Base-by-base conservation (phyloP, 371 early-diverging fungal species). In the Paraphysoderma sedebokerense region DNA sequence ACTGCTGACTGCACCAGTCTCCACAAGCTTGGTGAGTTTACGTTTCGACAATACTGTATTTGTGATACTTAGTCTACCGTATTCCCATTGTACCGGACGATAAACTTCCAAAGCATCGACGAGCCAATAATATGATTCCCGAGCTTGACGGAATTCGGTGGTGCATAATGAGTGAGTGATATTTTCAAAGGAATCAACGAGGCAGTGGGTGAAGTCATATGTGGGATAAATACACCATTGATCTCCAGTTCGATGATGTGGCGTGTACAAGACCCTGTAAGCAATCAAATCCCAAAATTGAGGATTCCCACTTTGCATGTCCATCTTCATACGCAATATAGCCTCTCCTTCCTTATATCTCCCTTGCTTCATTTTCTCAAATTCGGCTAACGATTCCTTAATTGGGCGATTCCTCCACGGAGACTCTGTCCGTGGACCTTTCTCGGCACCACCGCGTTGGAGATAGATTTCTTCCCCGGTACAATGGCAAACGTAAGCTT, bases 51-150 rank as follows among this genome's bases (percentile, higher is more conserved):
- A 74, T 54, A 99, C 75, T 13, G 98, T 93, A 64, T 92, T 85
- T 44, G 92, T 84, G 47, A 99, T 79, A 58, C 87, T 95, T 47
- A 99, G 68, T 51, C 99, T 79, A 34, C 93, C 92, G 58, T 89
- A 99, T 66, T 99, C 99, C 98, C 98, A 99, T 74, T 99, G 99
- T 26, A 99, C 97, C 22, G 99, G 99, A 70, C 97, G 97, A 74
- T 98, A 99, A 0, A 99, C 74, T 55, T 93, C 93, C 33, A 98
- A 74, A 24, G 93, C 92, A 59, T 99, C 96, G 38, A 92, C 84
- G 28, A 99, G 79, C 99, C 99, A 99, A 67, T 98, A 93, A 68
- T 99, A 99, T 36, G 92, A 87, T 52, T 86, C 85, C 50, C 98
- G 82, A 24, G 96, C 83, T 58, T 82, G 85, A 51, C 66, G 78